Percentiles rank a stretch among this genome's conserved stretches.
These are phyloP conservation scores for Exserohilum turcica DNA, from an alignment of 2,329 filamentous ascomycete genomes.

Conservation along the genomic window DNA sequence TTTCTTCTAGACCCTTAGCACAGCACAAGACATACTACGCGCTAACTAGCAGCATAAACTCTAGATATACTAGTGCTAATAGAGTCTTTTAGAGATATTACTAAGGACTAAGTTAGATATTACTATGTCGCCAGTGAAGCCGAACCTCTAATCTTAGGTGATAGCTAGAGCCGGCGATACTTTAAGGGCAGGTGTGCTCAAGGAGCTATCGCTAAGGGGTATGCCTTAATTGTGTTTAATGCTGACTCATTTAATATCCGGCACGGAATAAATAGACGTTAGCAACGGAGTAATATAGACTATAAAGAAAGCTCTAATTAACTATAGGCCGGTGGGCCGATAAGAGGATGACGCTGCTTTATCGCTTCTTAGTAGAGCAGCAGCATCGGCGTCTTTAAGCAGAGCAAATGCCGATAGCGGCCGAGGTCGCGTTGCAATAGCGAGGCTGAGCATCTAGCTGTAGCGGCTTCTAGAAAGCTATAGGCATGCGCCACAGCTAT, in stretches of 20 bases:
- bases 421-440: background rate
- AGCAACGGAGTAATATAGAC: no score
- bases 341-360: no score
- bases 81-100: conserved; percentile 10
- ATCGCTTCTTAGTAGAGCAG: no score
- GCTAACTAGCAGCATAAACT: no score
- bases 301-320: no score
- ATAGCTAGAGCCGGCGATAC: background rate
- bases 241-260: no score
- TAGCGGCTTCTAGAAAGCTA: background rate
- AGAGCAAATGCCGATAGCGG: background rate
- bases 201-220: background rate
- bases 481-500: background rate
- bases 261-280: no score
- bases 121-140: background rate
- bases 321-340: no score
- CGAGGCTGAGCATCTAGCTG: conserved; percentile 5
- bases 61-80: background rate
- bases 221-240: no score
- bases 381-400: background rate
- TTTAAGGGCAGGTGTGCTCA: background rate
- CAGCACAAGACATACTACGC: no score
- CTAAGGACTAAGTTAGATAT: conserved; percentile 7
- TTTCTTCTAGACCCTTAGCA: no score
- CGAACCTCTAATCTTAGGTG: background rate